These are phyloP conservation scores for Dioscorea dumetorum DNA, from an alignment of 106 monocot genomes.

Conservation along the genomic window DNA sequence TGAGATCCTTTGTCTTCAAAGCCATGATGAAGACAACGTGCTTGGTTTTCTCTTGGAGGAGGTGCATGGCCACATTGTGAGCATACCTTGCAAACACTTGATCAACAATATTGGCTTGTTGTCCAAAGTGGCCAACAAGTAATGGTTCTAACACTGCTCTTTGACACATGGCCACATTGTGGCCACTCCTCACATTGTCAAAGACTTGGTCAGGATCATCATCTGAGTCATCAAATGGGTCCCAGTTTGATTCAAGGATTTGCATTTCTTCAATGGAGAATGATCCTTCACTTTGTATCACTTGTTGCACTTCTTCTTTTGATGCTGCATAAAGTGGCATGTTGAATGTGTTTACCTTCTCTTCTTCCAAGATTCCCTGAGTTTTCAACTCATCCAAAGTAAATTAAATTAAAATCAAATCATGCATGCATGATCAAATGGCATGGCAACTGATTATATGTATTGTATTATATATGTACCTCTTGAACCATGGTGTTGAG, in stretches of 20 bases:
- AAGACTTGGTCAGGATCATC: background rate
- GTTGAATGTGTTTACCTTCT: background rate
- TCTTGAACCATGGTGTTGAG: constrained; percentile 22
- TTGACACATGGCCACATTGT: constrained; percentile 18
- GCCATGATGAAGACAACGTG: no score
- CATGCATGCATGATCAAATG: no score
- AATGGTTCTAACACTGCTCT: constrained; percentile 36
- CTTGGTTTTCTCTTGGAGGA: background rate
- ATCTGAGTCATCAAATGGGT: constrained; percentile 15
- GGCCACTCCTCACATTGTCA: constrained; percentile 11
- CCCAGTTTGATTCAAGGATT: constrained; percentile 18
- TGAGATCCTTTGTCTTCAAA: no score
- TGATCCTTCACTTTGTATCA: constrained; percentile 10
- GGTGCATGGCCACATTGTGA: background rate
- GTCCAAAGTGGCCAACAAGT: constrained; percentile 29
- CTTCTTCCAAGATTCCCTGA: no score
- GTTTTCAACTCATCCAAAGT: no score
- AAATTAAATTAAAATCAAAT: no score
- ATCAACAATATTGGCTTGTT: constrained; percentile 17
- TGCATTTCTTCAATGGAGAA: constrained; percentile 16
- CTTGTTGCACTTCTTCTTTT: constrained; percentile 19
- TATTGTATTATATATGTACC: constrained; percentile 15
- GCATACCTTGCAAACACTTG: background rate
- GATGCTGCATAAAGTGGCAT: constrained; percentile 12
- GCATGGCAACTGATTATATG: no score